Evolutionary conservation across 208 protist genomes (phyloP).

Genomic region (Tritrichomonas musculus): DNA sequence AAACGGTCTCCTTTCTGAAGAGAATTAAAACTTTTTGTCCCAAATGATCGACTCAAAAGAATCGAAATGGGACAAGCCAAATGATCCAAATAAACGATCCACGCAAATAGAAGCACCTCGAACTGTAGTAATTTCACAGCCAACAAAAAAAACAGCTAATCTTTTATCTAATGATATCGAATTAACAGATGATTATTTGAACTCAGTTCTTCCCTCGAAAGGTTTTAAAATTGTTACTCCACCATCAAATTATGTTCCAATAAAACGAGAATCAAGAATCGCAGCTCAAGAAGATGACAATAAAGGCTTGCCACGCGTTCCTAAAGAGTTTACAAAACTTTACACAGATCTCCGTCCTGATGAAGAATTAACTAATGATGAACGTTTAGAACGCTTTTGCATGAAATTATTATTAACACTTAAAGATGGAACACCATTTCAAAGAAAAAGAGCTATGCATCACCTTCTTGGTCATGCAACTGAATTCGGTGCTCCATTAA

Average conservation of each 20-base stretch:
- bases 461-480: conserved; percentile 91
- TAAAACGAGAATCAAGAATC: not conserved
- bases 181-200: conserved; percentile 28
- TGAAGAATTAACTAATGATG: conserved; percentile 18
- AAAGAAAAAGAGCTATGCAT: conserved; percentile 84
- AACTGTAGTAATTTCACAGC: not conserved
- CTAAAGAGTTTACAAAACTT: not conserved
- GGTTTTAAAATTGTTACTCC: conserved; percentile 10
- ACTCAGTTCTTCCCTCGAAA: conserved; percentile 15
- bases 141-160: not conserved
- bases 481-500: conserved; percentile 84
- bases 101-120: not conserved
- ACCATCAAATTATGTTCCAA: not conserved
- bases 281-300: not conserved
- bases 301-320: not conserved
- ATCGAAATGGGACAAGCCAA: not conserved
- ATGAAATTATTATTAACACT: conserved; percentile 91
- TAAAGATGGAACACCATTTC: conserved; percentile 94
- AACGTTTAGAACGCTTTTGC: conserved; percentile 70
- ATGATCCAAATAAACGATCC: not conserved
- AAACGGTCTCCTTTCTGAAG: too few relatives aligned
- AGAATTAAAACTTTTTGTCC: too few relatives aligned
- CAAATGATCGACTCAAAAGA: too few relatives aligned
- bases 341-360: not conserved
- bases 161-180: not conserved